phyloP scores from a whole-genome alignment of 371 early-diverging fungal species.

The Apophysomyces elegans region DNA sequence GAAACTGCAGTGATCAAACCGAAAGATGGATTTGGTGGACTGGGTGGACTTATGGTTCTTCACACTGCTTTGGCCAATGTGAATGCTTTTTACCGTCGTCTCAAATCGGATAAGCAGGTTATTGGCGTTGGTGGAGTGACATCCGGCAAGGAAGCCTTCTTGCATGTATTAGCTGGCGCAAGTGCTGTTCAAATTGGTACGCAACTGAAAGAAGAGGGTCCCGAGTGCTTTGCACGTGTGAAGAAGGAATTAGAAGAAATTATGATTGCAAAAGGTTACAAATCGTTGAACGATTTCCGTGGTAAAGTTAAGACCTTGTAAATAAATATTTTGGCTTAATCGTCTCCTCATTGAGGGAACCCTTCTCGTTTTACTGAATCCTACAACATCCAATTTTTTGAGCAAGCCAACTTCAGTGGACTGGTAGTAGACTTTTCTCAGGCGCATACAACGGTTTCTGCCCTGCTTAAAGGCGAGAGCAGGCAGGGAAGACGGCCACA shows the following conservation, averaged over 20 bases:
- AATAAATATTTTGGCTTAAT: constrained; percentile 6
- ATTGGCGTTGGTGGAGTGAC: constrained; percentile 58
- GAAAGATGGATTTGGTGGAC: constrained; percentile 58
- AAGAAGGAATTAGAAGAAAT: constrained; percentile 50
- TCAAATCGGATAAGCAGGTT: constrained; percentile 42
- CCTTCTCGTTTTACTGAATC: background rate
- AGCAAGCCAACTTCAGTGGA: background rate
- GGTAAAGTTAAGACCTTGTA: constrained; percentile 60
- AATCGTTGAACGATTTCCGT: constrained; percentile 51
- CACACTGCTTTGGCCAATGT: constrained; percentile 57
- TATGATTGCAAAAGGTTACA: constrained; percentile 52
- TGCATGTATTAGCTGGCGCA: constrained; percentile 55
- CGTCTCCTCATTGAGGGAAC: too few species aligned
- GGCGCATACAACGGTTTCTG: background rate
- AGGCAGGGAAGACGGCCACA: background rate
- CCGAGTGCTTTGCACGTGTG: constrained; percentile 47
- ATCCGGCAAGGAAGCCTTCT: constrained; percentile 54
- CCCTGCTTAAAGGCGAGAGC: background rate
- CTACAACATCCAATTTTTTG: background rate
- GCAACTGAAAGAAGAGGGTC: constrained; percentile 53
- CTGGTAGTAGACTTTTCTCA: background rate
- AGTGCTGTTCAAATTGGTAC: constrained; percentile 55
- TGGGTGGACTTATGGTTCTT: constrained; percentile 51
- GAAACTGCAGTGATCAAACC: constrained; percentile 54
- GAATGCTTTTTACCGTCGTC: constrained; percentile 51